Conservation (phyloP, 2,329 filamentous ascomycete species). For the Aspergillus sp. region DNA sequence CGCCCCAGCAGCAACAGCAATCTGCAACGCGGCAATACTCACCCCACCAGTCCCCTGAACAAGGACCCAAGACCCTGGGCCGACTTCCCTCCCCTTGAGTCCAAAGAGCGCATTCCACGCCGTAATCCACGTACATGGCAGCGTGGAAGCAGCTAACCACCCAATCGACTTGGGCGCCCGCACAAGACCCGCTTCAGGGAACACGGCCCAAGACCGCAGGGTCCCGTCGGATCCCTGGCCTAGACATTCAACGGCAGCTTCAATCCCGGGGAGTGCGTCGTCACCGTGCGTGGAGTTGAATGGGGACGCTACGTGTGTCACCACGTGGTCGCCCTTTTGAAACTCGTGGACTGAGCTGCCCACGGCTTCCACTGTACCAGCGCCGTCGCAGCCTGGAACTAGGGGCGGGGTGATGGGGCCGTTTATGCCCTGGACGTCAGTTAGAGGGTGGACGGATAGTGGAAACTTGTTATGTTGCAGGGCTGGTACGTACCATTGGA, state of each 20-base stretch:
- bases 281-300: neutral
- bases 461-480: neutral
- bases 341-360: neutral
- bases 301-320: neutral
- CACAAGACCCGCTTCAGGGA: neutral
- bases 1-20: slow-evolving; percentile 51
- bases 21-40: slow-evolving; percentile 45
- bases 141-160: slow-evolving; percentile 5
- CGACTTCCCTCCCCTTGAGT: slow-evolving; percentile 1
- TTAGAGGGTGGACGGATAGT: neutral
- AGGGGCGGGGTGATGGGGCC: neutral
- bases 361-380: slow-evolving; percentile 3
- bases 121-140: slow-evolving; percentile 5
- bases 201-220: slow-evolving; percentile 3
- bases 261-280: neutral
- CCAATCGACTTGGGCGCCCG: neutral
- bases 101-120: slow-evolving; percentile 15
- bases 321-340: slow-evolving; percentile 1
- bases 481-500: neutral
- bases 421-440: slow-evolving; percentile 4
- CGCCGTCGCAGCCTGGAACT: slow-evolving; percentile 9
- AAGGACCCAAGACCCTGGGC: slow-evolving; percentile 51
- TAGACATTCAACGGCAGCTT: neutral
- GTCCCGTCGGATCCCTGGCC: slow-evolving; percentile 4
- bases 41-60: slow-evolving; percentile 56